A percentile compares a stretch with the other conserved stretches of the same genome.
Evolutionary conservation across 2,329 filamentous ascomycete species (phyloP).

Genomic region (Thermoascus crustaceus): DNA sequence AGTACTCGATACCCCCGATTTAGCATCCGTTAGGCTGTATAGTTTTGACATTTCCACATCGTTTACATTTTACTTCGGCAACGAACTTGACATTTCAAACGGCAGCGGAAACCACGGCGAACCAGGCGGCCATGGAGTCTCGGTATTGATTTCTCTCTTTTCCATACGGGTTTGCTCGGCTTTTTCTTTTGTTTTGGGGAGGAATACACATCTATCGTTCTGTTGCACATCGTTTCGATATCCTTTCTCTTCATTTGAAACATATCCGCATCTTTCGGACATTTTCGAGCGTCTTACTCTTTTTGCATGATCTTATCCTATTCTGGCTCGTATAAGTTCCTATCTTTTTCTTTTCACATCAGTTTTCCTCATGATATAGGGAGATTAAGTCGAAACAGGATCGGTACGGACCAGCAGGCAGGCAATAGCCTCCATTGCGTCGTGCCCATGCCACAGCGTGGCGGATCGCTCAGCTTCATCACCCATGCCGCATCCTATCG

Average conservation of each 20-base stretch:
- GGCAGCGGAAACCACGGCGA: neutral
- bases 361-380: neutral
- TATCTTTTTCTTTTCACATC: neutral
- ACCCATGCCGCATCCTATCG: too few relatives aligned
- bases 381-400: neutral
- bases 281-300: too few relatives aligned
- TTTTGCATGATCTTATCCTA: neutral
- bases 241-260: too few relatives aligned
- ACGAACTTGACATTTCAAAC: neutral
- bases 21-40: neutral
- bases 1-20: neutral
- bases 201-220: too few relatives aligned
- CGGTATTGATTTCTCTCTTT: slow-evolving; percentile 1
- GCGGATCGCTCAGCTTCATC: too few relatives aligned
- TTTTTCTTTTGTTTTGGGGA: too few relatives aligned
- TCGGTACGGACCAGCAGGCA: too few relatives aligned
- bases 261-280: too few relatives aligned
- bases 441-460: too few relatives aligned
- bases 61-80: neutral
- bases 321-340: neutral
- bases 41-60: neutral
- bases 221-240: too few relatives aligned
- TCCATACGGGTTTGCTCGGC: neutral
- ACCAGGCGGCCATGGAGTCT: neutral
- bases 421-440: too few relatives aligned